Base-by-base conservation (phyloP, 2,329 filamentous ascomycete species). In the Fonsecaea monophora region DNA sequence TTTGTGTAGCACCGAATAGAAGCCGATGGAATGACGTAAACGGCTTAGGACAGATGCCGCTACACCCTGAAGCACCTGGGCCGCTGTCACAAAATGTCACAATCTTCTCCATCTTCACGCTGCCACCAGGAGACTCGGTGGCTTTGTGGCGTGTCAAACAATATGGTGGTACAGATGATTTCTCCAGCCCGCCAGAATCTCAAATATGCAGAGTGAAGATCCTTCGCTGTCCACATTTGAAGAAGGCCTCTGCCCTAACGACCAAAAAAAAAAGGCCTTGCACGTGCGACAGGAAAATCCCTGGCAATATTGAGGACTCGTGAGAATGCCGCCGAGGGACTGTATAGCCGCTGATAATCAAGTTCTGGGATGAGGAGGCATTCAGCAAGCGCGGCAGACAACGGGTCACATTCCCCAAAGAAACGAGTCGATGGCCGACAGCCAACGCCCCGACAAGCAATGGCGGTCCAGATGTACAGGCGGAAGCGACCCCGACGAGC, bases 401-500 rank as follows among this genome's bases (percentile, higher is more conserved):
- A 50, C 45, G 25, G 18, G n/a, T 18, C 8, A 48, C 7, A 21
- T 7, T 6, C 15, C 9, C 18, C 8, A 50, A 25, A 9, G 18
- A 50, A 25, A 50, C 13, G 18, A 50, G 8, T 50, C 15, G 18
- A 50, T 50, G 45, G 18, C 18, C 45, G 45, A 50, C 21, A 50
- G 3, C 45, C 8, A 30, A 4, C 45, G 25, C 10, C 45, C n/a
- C 18, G 45, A 50, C 18, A 10, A 25, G 21, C 45, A 53, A 67
- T 67, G 65, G 60, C 65, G 34, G 18, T 60, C 1, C 60, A 57
- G 35, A 69, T 42, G 48, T 55, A 59, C 13, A 59, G 32, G 48
- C 32, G 53, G 32, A 72, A 72, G 42, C 53, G 69, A 37, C 68
- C 67, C 25, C 74, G 74, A 59, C 70, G 71, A 69, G 66, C 61